Evolutionary conservation across 2,329 filamentous ascomycete species (phyloP), one percentile per base, ranked within the genome.

Genomic region (Huntiella moniliformis): DNA sequence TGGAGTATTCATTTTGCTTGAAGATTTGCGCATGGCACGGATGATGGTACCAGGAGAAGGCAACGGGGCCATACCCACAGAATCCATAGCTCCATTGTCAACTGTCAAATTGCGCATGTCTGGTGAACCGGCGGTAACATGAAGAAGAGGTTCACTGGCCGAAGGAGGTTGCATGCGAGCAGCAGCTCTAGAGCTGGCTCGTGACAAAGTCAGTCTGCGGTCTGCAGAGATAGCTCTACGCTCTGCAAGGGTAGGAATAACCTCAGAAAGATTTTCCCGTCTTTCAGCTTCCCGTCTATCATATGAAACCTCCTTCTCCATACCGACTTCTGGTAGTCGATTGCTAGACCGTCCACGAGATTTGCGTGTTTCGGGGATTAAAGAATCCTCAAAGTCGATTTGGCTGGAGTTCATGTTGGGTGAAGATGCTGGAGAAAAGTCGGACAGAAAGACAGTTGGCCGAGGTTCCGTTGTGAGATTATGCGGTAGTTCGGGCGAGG

Each of bases 261-360:
- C 67, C 38, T 82, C 77, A 49, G 79, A 67, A 45, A 93, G 67
- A 55, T 77, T 79, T 54, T 82, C 75, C 53, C 85, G 73, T 51
- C 74, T 71, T 61, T 94, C 87, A 22, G 84, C 88, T 57, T 82
- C 73, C 59, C 88, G 84, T 54, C 86, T 74, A 60, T 78, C 81
- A 62, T 92, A 86, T 0, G 84, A 92, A 54, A 79, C 74, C 4
- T 77, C 67, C 42, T 84, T 74, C 35, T 85, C 83, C 34, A 94
- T 64, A 12, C 80, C 79, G 37, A 49, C 32, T n/a, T 38, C 46
- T 17, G 42, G 42, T 13, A 38, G 18, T 13, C 28, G 37, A 13
- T 18, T 33, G 32, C 7, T 46, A 37, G 38, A 45, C 5, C 43
- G 35, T 3, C 43, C 34, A 4, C 16, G 17, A 18, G 35, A 37